Percentiles rank a stretch among this genome's conserved stretches.
These are phyloP conservation scores for Cladosporium sp. DNA, from an alignment of 2,329 filamentous ascomycete species.

Conservation along the genomic window DNA sequence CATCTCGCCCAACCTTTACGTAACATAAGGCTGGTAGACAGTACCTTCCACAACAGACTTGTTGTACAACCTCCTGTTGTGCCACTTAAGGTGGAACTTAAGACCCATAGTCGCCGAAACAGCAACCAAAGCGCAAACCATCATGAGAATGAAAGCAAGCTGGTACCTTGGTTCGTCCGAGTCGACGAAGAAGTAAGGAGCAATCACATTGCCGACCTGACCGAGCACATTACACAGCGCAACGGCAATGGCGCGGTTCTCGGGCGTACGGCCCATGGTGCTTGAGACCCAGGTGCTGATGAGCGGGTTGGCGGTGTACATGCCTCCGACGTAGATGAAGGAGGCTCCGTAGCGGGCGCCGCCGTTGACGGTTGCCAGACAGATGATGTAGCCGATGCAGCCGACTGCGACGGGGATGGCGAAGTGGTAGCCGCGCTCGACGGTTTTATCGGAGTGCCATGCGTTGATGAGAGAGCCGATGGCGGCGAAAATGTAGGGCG, in stretches of 20 bases:
- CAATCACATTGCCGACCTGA: slow-evolving; percentile 38
- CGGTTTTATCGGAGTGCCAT: slow-evolving; percentile 34
- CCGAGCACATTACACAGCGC: slow-evolving; percentile 36
- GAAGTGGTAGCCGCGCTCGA: slow-evolving; percentile 36
- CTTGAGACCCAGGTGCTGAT: slow-evolving; percentile 35
- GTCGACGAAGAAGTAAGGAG: slow-evolving; percentile 36
- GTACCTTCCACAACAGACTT: slow-evolving; percentile 3
- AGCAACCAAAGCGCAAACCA: slow-evolving; percentile 10
- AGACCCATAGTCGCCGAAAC: not conserved
- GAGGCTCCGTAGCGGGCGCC: slow-evolving; percentile 25
- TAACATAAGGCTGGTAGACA: slow-evolving; percentile 5
- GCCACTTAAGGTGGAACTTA: slow-evolving; percentile 14
- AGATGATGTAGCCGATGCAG: slow-evolving; percentile 8
- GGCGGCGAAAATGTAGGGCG: slow-evolving; percentile 26
- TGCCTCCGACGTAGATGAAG: slow-evolving; percentile 32
- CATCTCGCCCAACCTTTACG: slow-evolving; percentile 33
- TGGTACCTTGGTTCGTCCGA: slow-evolving; percentile 10
- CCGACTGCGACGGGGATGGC: slow-evolving; percentile 2
- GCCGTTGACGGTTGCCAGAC: slow-evolving; percentile 4
- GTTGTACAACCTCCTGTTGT: slow-evolving; percentile 13
- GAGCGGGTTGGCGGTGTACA: slow-evolving; percentile 33
- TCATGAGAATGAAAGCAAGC: slow-evolving; percentile 15
- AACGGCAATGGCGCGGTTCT: slow-evolving; percentile 35
- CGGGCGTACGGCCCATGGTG: slow-evolving; percentile 33
- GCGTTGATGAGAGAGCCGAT: slow-evolving; percentile 28